Percentiles rank a stretch among this genome's conserved stretches.
Conservation (phyloP, 148 eudicot genomes). For the Nepenthes gracilis region DNA sequence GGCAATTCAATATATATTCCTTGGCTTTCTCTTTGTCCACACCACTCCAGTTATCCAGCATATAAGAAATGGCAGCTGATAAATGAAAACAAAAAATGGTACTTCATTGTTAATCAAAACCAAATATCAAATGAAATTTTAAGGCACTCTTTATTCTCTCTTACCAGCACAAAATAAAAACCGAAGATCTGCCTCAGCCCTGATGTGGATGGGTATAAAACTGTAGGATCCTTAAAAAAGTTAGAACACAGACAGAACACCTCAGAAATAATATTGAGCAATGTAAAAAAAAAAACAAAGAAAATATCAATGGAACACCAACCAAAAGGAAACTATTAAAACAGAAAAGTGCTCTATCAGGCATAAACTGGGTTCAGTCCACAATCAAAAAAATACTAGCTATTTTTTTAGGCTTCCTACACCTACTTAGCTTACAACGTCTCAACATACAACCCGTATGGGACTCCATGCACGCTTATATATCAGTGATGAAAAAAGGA, state of each 20-base stretch:
- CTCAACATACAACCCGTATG: no score
- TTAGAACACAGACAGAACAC: neutral
- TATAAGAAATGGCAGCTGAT: constrained; percentile 71
- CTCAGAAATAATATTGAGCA: neutral
- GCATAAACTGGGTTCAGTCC: no score
- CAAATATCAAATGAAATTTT: neutral
- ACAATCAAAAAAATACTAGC: no score
- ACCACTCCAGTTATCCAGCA: constrained; percentile 88
- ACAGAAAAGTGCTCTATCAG: no score
- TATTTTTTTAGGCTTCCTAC: no score
- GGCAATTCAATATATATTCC: constrained; percentile 66
- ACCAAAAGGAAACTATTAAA: neutral
- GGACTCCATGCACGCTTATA: no score
- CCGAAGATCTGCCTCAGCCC: constrained; percentile 89
- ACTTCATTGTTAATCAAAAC: neutral
- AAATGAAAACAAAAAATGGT: constrained; percentile 4
- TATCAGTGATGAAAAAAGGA: no score
- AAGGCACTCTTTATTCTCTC: constrained; percentile 7
- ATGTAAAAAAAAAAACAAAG: neutral
- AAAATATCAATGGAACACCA: neutral
- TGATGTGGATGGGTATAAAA: constrained; percentile 80
- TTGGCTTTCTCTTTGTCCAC: constrained; percentile 75
- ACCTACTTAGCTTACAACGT: no score
- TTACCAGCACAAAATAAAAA: constrained; percentile 92
- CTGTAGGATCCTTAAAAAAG: constrained; percentile 19